A percentile compares a stretch with the other conserved stretches of the same genome.
These are phyloP conservation scores for Macrocystidia cucumis DNA, from an alignment of 1,284 basidiomycete species.

Conservation along the genomic window DNA sequence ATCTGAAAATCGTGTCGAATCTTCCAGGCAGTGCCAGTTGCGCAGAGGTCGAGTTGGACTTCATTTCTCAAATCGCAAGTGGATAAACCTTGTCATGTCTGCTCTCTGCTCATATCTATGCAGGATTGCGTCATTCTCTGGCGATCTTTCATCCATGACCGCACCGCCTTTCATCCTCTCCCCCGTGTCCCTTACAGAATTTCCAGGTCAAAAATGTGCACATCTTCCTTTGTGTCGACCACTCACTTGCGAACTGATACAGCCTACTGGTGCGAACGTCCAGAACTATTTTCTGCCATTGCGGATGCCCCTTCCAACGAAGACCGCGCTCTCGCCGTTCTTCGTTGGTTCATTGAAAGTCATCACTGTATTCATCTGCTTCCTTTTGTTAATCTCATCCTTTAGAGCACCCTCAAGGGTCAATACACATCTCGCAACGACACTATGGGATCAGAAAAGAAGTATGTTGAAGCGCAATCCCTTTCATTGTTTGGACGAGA, in stretches of 20 bases:
- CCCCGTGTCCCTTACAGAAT: constrained; percentile 80
- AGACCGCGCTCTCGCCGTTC: constrained; percentile 66
- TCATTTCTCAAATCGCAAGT: constrained; percentile 78
- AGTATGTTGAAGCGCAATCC: constrained; percentile 38
- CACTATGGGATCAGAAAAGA: constrained; percentile 95
- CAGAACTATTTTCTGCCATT: constrained; percentile 79
- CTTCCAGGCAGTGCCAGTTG: constrained; percentile 57
- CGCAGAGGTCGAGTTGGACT: constrained; percentile 72
- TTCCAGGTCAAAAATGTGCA: constrained; percentile 54
- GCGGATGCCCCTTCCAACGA: constrained; percentile 68
- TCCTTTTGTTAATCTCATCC: background rate
- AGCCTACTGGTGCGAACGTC: constrained; percentile 93
- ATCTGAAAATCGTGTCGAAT: background rate
- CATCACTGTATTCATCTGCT: background rate
- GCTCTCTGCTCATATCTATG: constrained; percentile 1
- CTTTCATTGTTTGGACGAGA: no score
- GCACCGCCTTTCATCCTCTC: constrained; percentile 93
- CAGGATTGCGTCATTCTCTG: constrained; percentile 79
- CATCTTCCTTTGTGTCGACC: background rate
- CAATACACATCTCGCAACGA: constrained; percentile 94
- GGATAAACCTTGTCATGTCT: constrained; percentile 1
- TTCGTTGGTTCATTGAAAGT: constrained; percentile 87
- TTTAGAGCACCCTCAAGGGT: constrained; percentile 82
- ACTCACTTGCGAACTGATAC: constrained; percentile 19
- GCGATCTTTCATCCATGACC: constrained; percentile 90